Base-by-base conservation (phyloP, 2,329 filamentous ascomycete genomes). In the Aspergillus calidoustus region DNA sequence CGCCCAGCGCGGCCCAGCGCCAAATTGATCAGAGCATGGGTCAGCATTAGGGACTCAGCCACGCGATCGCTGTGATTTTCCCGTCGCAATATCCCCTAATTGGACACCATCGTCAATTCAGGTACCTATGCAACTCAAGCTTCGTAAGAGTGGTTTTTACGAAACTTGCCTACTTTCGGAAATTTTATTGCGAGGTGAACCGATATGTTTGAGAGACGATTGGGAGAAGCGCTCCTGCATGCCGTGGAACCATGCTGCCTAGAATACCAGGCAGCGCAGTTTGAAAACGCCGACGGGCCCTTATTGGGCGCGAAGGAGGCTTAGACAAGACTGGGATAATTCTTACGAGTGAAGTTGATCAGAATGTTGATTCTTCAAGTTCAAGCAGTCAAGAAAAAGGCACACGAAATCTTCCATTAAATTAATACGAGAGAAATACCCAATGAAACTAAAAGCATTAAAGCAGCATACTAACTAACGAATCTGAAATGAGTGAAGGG, bases 191-290 rank as follows among this genome's bases (percentile, higher is more conserved):
- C 11, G 34, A 15, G 25, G 25, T 28, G 6, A 28, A 28, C 25
- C 25, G 25, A 28, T 1, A 28, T 28, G 25, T 28, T 28, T 7
- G 25, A 4, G 25, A 28, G 25, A 28, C 25, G 25, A 4, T 4
- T 28, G 4, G 6, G 25, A 28, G 6, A 28, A 28, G 25, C 25
- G 25, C 25, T 7, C 2, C 19, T 28, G 25, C 13, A 41, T 41
- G 34, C 9, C n/a, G 25, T 15, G 8, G 25, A 56, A 56, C 19
- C 13, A 49, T 49, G 44, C 54, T 56, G 54, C 54, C 54, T 54
- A 54, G 51, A 54, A 19, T 43, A 13, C 8, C 31, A 54, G 51
- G 51, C 51, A 54, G 51, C 34, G 34, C 34, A 41, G 34, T 41
- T 41, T 41, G 4, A 41, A 15, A 41, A 17, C 34, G 11, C 34